These are phyloP conservation scores for Mentha longifolia DNA, from an alignment of 257 asterid genomes.

Conservation along the genomic window DNA sequence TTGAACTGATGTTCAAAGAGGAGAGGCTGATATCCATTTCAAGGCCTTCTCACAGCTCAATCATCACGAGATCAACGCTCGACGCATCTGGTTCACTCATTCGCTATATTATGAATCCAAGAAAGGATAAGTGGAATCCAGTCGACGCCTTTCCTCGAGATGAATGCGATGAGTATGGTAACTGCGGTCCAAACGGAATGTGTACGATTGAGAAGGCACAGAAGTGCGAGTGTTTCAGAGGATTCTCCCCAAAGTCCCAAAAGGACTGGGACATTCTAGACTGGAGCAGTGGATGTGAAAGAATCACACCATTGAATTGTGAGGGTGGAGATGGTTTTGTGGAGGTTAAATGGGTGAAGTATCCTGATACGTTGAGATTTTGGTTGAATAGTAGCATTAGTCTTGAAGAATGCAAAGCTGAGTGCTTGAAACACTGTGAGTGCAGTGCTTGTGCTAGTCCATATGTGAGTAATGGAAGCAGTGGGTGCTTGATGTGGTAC, in stretches of 20 bases:
- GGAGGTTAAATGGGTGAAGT: background rate
- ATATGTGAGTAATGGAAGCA: background rate
- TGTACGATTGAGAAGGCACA: constrained; percentile 6
- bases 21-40: constrained; percentile 24
- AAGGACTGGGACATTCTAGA: constrained; percentile 32
- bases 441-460: background rate
- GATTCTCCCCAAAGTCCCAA: constrained; percentile 27
- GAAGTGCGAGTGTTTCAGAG: constrained; percentile 32
- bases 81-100: constrained; percentile 1
- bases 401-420: background rate
- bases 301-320: constrained; percentile 18
- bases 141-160: background rate
- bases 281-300: constrained; percentile 37
- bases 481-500: constrained; percentile 13
- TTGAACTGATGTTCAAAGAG: background rate
- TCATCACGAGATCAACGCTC: constrained; percentile 4
- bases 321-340: constrained; percentile 26
- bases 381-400: background rate
- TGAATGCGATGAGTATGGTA: constrained; percentile 23
- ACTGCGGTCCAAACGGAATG: constrained; percentile 35
- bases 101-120: constrained; percentile 22
- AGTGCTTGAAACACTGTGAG: background rate
- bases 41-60: constrained; percentile 18
- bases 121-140: constrained; percentile 27
- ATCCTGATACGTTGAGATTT: background rate